phyloP scores from a whole-genome alignment of 768 basidiomycete species.

The Sporobolomyces pararoseus region DNA sequence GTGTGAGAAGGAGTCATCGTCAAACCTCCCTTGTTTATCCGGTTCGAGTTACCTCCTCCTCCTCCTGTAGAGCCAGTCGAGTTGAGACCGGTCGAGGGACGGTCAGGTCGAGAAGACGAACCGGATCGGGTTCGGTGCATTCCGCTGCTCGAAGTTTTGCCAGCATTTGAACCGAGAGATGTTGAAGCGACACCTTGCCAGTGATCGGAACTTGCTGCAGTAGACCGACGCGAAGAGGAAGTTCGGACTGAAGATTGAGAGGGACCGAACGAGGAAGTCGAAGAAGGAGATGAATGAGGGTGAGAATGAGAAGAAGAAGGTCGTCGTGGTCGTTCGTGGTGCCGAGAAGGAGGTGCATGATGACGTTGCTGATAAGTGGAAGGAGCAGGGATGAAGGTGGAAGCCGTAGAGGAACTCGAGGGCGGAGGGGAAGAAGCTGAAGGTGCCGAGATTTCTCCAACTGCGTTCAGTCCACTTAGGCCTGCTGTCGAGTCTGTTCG shows the following conservation, averaged over 20 bases:
- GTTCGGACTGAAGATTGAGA: conserved; percentile 14
- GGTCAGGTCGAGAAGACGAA: conserved; percentile 10
- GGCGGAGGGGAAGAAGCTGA: conserved; percentile 1
- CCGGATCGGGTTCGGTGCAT: conserved; percentile 11
- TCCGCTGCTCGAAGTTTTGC: neutral
- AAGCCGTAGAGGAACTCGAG: neutral
- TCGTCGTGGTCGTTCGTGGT: neutral
- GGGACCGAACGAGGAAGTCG: conserved; percentile 14
- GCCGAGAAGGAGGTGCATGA: neutral
- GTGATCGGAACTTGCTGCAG: conserved; percentile 24
- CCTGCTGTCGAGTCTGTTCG: conserved; percentile 23
- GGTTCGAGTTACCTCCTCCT: conserved; percentile 6
- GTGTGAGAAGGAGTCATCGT: conserved; percentile 14
- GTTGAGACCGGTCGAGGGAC: neutral
- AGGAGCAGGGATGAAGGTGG: conserved; percentile 19
- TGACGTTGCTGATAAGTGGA: neutral
- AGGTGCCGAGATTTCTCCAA: conserved; percentile 17
- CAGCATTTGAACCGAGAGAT: neutral
- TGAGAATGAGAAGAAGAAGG: conserved; percentile 9
- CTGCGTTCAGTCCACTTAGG: conserved; percentile 27
- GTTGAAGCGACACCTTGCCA: neutral
- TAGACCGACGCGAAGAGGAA: conserved; percentile 12
- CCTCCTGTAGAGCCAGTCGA: neutral
- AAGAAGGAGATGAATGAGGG: conserved; percentile 26
- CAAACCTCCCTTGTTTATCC: conserved; percentile 10